Conservation (phyloP, 2,329 filamentous ascomycete species). For the Monilinia vaccinii-corymbosi region DNA sequence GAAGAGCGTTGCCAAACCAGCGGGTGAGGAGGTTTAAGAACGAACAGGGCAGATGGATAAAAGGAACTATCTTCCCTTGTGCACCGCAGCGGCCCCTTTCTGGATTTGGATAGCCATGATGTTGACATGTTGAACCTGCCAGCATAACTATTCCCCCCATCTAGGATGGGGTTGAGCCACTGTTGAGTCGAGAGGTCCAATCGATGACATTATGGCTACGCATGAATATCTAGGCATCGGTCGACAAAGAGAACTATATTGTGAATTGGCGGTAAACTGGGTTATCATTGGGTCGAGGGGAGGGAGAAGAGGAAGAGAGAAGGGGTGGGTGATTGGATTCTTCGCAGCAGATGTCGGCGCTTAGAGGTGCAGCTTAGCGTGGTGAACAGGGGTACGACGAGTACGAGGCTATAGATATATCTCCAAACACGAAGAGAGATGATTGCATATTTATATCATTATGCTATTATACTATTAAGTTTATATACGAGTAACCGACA, state of each 20-base stretch:
- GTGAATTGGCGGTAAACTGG: neutral
- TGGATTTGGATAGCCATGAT: neutral
- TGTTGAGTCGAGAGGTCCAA: neutral
- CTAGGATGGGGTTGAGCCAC: neutral
- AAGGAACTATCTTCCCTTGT: neutral
- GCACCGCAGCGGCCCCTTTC: neutral
- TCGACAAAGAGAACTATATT: neutral
- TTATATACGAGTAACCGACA: too few species aligned
- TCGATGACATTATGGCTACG: neutral
- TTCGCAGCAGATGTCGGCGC: constrained; percentile 2
- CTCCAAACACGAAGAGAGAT: neutral
- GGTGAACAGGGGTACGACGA: constrained; percentile 3
- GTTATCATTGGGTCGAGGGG: neutral
- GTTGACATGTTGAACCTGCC: neutral
- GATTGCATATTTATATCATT: neutral
- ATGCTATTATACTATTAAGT: too few species aligned
- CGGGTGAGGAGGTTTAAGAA: constrained; percentile 10
- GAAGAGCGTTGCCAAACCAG: neutral
- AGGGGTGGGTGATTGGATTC: neutral
- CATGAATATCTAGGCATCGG: neutral
- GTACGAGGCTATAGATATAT: neutral
- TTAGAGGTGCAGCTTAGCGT: neutral
- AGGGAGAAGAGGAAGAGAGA: neutral
- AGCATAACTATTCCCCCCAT: neutral
- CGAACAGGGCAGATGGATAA: constrained; percentile 1